phyloP scores from a whole-genome alignment of 768 basidiomycete species.

The Agaricus blazei region DNA sequence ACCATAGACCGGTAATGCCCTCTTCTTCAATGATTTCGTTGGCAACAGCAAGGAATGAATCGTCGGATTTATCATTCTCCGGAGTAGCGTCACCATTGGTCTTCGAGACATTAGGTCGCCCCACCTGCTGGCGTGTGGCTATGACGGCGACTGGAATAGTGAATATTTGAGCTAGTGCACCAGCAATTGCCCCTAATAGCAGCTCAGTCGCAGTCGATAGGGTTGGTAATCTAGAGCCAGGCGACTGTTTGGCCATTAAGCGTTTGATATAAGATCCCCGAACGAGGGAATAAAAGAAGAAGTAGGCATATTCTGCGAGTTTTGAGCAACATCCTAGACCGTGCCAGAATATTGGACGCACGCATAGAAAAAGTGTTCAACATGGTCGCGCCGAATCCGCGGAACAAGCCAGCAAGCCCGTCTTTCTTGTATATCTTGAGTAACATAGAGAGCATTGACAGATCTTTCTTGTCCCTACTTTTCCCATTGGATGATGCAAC shows the following conservation, averaged over 20 bases:
- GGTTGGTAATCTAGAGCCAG: constrained; percentile 54
- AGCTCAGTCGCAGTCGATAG: constrained; percentile 80
- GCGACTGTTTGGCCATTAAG: constrained; percentile 49
- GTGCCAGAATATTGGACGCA: constrained; percentile 33
- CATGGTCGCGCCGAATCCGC: constrained; percentile 95
- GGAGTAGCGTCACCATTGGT: constrained; percentile 7
- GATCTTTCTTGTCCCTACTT: constrained; percentile 47
- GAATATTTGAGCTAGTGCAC: constrained; percentile 94
- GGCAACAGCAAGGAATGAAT: constrained; percentile 76
- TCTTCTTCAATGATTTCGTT: constrained; percentile 87
- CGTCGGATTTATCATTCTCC: constrained; percentile 35
- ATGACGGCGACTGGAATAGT: constrained; percentile 98
- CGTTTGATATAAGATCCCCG: constrained; percentile 78
- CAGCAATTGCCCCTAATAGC: constrained; percentile 84
- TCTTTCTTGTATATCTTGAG: constrained; percentile 72
- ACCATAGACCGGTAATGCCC: constrained; percentile 85
- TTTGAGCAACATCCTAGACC: constrained; percentile 6
- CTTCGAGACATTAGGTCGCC: constrained; percentile 30
- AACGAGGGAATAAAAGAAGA: constrained; percentile 97
- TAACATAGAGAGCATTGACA: constrained; percentile 61
- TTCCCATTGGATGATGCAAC: constrained; percentile 50
- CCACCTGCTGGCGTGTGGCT: constrained; percentile 94
- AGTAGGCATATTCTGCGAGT: constrained; percentile 92
- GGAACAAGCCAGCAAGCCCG: constrained; percentile 79
- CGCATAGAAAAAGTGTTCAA: constrained; percentile 97